These are phyloP conservation scores for Populus euphratica DNA, from an alignment of 345 rosid species.

Conservation along the genomic window DNA sequence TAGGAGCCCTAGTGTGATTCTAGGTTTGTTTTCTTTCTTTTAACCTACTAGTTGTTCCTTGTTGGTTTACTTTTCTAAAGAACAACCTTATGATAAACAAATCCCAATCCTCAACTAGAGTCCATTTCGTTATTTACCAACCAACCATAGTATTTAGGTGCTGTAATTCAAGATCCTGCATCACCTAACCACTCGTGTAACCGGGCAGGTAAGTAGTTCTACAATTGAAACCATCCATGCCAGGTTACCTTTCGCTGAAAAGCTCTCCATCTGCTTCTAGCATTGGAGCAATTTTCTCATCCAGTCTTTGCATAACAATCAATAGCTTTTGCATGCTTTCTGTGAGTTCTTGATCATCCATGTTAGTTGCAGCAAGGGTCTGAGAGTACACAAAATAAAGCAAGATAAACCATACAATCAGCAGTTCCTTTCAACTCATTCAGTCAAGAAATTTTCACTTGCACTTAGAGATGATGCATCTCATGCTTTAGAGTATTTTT, in stretches of 20 bases:
- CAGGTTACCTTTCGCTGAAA: slow-evolving; percentile 70
- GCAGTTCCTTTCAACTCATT: neutral
- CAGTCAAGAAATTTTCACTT: neutral
- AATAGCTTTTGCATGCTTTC: slow-evolving; percentile 91
- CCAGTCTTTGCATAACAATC: slow-evolving; percentile 92
- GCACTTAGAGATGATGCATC: neutral
- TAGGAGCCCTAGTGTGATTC: no score
- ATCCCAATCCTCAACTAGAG: no score
- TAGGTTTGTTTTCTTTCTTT: no score
- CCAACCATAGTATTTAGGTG: no score
- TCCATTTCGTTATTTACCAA: no score
- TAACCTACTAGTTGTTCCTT: no score
- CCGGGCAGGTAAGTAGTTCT: neutral
- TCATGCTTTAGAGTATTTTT: neutral
- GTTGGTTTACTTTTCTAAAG: no score
- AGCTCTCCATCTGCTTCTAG: slow-evolving; percentile 84
- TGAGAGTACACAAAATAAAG: slow-evolving; percentile 26
- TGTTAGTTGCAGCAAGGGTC: slow-evolving; percentile 88
- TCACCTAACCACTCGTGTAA: neutral
- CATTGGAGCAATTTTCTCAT: slow-evolving; percentile 79
- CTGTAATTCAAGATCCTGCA: no score
- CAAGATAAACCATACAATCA: neutral
- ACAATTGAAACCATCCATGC: neutral
- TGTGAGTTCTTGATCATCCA: slow-evolving; percentile 79
- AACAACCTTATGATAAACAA: no score